These are phyloP conservation scores for Suhomyces sp. DNA, from an alignment of 805 yeast genomes.

Conservation along the genomic window DNA sequence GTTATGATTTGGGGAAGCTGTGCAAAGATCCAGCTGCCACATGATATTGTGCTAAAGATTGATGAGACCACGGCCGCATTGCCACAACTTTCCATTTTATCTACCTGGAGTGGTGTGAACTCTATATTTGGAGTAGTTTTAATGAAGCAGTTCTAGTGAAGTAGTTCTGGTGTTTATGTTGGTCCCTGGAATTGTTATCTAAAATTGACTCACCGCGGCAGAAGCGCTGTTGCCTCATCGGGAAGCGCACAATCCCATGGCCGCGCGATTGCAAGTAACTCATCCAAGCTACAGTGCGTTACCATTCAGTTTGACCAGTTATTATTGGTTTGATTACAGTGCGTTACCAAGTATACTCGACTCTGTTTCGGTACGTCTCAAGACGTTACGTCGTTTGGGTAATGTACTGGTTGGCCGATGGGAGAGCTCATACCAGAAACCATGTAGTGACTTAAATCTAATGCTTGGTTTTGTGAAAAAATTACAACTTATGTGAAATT, in stretches of 20 bases:
- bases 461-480: background rate
- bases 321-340: background rate
- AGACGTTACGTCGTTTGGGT: no score
- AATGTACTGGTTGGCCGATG: no score
- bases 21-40: slow-evolving; percentile 67
- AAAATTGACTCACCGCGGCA: background rate
- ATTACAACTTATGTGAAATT: background rate
- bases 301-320: no score
- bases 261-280: background rate
- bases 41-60: slow-evolving; percentile 31
- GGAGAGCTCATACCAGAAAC: no score
- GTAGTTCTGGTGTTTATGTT: background rate
- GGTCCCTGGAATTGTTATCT: background rate
- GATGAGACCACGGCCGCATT: slow-evolving; percentile 9
- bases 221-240: background rate
- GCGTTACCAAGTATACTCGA: no score
- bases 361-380: no score
- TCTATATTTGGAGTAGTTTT: no score
- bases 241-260: background rate
- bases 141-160: background rate
- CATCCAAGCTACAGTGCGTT: background rate
- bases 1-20: slow-evolving; percentile 67
- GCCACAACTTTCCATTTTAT: background rate
- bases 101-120: no score
- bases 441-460: no score